Base-by-base conservation (phyloP, 1,139 yeast genomes). In the Taiozyma sp. region DNA sequence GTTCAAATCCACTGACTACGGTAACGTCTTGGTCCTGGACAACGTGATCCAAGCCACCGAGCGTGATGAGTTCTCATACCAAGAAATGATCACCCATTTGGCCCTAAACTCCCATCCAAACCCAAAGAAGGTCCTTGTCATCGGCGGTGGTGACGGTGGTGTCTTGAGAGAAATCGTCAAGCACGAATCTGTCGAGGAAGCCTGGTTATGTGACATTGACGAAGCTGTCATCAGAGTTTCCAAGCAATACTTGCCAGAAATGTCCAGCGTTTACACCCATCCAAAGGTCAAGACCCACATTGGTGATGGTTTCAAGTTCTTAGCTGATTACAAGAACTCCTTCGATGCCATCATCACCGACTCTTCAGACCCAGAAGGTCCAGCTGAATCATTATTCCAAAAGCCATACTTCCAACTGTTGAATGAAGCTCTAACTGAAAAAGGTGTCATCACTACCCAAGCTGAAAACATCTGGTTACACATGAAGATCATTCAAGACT, bases 341-440 rank as follows among this genome's bases (percentile, higher is more conserved):
- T 91, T 87, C 65, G 97, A 91, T 69, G 96, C 90, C 43, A 90
- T 91, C 67, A 84, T 91, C 69, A 89, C 97, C 47, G 97, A 91
- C 69, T 89, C 97, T 16, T 88, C 96, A 40, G 97, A 91, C 69
- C 97, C 97, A 47, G 97, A 91, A 70, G 97, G 97, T 51, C 97
- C 97, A 41, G 97, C 97, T 48, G 96, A 85, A 68, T 78, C 87
- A 30, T 79, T 91, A 55, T 91, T 91, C 80, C 92, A 89, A 72
- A 83, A 85, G 66, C 88, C 89, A 36, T 91, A 90, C 77, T 91
- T 90, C 70, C 78, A 85, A 70, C 78, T 91, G 63, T 78, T 91
- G 71, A 75, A 77, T 66, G 83, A 81, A 59, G 96, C 97, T 27
- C 79, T 91, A 62, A 87, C 93, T 54, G 86, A 80, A 60, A 81